phyloP scores from a whole-genome alignment of 1,284 basidiomycete species.

The Phylloboletellus chloephorus region DNA sequence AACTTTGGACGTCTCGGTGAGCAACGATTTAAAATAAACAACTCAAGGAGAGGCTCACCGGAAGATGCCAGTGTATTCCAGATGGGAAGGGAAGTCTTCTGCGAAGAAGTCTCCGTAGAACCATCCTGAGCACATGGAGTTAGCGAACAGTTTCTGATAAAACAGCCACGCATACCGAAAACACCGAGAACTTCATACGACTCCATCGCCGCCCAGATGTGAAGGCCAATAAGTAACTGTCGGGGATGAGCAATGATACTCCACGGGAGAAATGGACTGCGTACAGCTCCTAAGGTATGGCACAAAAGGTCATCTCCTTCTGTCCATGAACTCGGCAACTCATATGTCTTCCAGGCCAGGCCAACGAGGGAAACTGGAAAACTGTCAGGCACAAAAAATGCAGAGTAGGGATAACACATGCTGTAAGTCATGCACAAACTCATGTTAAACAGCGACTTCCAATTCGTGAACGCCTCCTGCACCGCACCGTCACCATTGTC shows the following conservation, averaged over 20 bases:
- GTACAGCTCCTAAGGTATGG: slow-evolving; percentile 78
- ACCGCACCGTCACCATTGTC: slow-evolving; percentile 68
- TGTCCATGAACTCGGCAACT: slow-evolving; percentile 77
- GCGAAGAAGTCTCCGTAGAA: slow-evolving; percentile 99
- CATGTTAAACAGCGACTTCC: slow-evolving; percentile 92
- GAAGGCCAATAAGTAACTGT: slow-evolving; percentile 81
- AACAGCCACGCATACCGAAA: slow-evolving; percentile 54
- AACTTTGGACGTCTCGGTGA: slow-evolving; percentile 16
- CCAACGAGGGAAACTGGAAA: slow-evolving; percentile 70
- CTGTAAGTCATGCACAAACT: slow-evolving; percentile 94
- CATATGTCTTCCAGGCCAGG: slow-evolving; percentile 85
- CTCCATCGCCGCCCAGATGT: slow-evolving; percentile 88
- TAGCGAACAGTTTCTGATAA: slow-evolving; percentile 4
- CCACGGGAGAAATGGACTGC: slow-evolving; percentile 23
- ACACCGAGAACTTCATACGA: slow-evolving; percentile 91
- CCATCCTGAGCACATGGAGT: slow-evolving; percentile 61
- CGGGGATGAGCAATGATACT: slow-evolving; percentile 4
- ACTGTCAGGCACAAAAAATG: not conserved
- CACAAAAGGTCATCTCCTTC: slow-evolving; percentile 86
- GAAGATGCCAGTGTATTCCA: slow-evolving; percentile 97
- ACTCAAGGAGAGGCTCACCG: slow-evolving; percentile 42
- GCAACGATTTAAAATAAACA: not conserved
- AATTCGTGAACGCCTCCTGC: slow-evolving; percentile 89
- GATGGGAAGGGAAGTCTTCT: slow-evolving; percentile 83
- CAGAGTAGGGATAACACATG: slow-evolving; percentile 34